phyloP scores from a whole-genome alignment of 2,329 filamentous ascomycete species.

The Colletotrichum sp. region DNA sequence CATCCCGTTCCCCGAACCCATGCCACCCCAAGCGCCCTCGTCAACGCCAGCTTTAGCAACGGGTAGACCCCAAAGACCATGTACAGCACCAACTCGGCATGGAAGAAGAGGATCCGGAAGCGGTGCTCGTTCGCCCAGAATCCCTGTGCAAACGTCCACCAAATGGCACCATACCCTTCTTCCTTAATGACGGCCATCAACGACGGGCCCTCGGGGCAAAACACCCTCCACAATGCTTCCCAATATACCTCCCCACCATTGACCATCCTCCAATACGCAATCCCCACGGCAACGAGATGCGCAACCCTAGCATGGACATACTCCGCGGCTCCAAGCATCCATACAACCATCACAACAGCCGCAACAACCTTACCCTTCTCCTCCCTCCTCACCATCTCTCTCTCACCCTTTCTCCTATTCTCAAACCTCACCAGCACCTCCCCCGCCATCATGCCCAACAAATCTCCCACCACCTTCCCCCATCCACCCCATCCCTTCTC shows the following conservation, averaged over 20 bases:
- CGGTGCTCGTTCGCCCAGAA: too few relatives aligned
- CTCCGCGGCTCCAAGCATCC: slow-evolving; percentile 32
- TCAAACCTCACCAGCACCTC: not conserved
- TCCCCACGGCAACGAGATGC: slow-evolving; percentile 29
- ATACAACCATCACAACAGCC: slow-evolving; percentile 25
- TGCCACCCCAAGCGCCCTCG: not conserved
- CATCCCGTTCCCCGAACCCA: not conserved
- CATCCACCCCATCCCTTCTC: not conserved
- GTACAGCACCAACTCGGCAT: not conserved
- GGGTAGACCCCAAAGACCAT: not conserved
- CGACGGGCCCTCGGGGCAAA: not conserved
- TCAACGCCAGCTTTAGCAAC: not conserved
- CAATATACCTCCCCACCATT: not conserved
- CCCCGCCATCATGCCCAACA: not conserved
- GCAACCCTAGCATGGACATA: slow-evolving; percentile 31
- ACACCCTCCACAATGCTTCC: not conserved
- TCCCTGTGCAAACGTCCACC: too few relatives aligned
- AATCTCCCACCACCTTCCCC: not conserved
- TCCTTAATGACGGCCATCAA: rapidly evolving
- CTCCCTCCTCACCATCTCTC: too few relatives aligned
- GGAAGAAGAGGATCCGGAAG: not conserved
- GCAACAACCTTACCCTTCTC: not conserved
- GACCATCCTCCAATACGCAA: slow-evolving; percentile 27
- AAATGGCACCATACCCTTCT: rapidly evolving
- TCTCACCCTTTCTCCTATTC: rapidly evolving